Evolutionary conservation across 2,329 filamentous ascomycete species (phyloP).

Genomic region (Trichoderma atrobrunneum): DNA sequence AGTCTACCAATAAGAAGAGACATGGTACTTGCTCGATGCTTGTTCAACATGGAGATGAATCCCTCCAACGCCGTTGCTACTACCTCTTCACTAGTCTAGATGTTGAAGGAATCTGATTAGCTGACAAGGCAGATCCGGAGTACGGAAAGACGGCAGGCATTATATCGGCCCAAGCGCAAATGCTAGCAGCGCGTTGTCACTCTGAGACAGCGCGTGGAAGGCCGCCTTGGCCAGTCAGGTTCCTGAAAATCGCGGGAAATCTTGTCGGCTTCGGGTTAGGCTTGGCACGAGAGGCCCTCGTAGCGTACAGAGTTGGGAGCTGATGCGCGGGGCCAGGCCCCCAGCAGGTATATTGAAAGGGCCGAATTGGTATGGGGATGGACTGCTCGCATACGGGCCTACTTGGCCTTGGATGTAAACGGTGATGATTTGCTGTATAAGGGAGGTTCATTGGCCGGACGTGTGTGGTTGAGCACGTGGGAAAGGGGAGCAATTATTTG

Average conservation of each 20-base stretch:
- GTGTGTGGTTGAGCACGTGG: not conserved
- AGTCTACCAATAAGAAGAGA: not conserved
- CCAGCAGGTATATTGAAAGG: constrained; percentile 11
- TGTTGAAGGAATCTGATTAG: not conserved
- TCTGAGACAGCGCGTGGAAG: not conserved
- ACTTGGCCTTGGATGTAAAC: not conserved
- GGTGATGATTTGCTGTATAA: not conserved
- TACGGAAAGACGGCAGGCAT: constrained; percentile 7
- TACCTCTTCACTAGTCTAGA: not conserved
- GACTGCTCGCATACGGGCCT: constrained; percentile 13
- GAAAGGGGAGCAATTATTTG: not conserved
- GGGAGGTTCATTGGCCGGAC: not conserved
- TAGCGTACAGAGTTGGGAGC: not conserved
- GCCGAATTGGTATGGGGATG: constrained; percentile 14
- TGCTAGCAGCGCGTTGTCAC: not conserved
- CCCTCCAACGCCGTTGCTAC: not conserved
- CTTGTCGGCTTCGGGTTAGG: not conserved
- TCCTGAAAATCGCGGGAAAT: constrained; percentile 4
- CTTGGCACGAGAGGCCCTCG: not conserved
- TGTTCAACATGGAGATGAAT: not conserved
- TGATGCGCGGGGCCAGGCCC: constrained; percentile 9
- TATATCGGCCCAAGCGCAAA: not conserved
- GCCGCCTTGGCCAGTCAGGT: not conserved
- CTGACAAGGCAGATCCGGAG: constrained; percentile 2
- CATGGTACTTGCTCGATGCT: not conserved